These are phyloP conservation scores for Calycina marina DNA, from an alignment of 2,329 filamentous ascomycete species.

Conservation along the genomic window DNA sequence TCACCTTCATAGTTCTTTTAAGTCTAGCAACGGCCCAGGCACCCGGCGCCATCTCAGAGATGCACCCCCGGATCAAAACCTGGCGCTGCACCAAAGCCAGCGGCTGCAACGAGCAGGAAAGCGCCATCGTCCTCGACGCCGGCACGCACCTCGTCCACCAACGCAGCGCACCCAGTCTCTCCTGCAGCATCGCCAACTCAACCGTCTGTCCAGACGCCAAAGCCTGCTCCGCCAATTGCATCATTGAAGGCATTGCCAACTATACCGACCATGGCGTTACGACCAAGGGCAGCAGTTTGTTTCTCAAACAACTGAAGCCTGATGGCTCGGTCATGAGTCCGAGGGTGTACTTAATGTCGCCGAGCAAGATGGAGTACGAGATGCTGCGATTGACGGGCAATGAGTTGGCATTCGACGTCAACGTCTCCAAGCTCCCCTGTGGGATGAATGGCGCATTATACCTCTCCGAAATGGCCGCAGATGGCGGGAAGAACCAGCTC, in stretches of 20 bases:
- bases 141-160: constrained; percentile 32
- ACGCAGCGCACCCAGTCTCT: constrained; percentile 21
- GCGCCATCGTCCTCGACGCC: constrained; percentile 35
- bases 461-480: constrained; percentile 45
- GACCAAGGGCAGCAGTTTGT: constrained; percentile 24
- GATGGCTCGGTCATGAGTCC: constrained; percentile 21
- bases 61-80: constrained; percentile 22
- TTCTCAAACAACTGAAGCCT: constrained; percentile 18
- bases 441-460: constrained; percentile 61
- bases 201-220: constrained; percentile 33
- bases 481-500: constrained; percentile 37
- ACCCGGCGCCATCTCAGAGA: not conserved
- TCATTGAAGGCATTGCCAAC: constrained; percentile 34
- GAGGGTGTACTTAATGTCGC: constrained; percentile 29
- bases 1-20: too few relatives aligned
- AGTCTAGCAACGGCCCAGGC: too few relatives aligned
- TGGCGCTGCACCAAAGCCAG: constrained; percentile 34
- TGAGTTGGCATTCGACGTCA: constrained; percentile 46
- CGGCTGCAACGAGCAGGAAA: constrained; percentile 33
- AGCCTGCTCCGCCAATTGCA: constrained; percentile 38
- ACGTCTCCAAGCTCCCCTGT: constrained; percentile 51
- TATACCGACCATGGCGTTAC: constrained; percentile 31
- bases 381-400: constrained; percentile 38
- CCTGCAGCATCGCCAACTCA: constrained; percentile 24
- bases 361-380: constrained; percentile 37